A percentile compares a stretch with the other conserved stretches of the same genome.
phyloP scores from a whole-genome alignment of 495 filamentous ascomycete species.

The Melanomma pulvis-pyrius region DNA sequence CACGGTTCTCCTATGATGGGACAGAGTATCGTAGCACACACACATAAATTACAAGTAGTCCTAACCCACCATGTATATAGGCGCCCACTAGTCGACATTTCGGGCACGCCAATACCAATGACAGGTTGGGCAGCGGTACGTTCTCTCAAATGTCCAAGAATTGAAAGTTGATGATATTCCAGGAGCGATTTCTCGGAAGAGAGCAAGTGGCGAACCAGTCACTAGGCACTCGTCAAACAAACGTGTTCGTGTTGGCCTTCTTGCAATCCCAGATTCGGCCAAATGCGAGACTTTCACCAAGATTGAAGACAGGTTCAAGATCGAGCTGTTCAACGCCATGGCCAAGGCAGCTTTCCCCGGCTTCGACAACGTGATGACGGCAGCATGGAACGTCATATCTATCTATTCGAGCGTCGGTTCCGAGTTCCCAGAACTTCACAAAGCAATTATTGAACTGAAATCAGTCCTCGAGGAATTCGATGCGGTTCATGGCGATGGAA shows the following conservation, averaged over 20 bases:
- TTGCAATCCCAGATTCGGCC: conserved; percentile 1
- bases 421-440: conserved; percentile 17
- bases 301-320: conserved; percentile 17
- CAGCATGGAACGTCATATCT: conserved; percentile 22
- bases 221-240: conserved; percentile 15
- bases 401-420: conserved; percentile 10
- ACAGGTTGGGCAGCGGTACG: neutral
- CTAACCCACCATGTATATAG: neutral
- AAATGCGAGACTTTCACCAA: conserved; percentile 12
- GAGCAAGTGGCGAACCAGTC: conserved; percentile 6
- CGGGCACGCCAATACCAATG: neutral
- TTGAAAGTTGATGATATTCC: neutral
- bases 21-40: too few species aligned
- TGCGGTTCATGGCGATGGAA: neutral
- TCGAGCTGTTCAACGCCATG: conserved; percentile 15
- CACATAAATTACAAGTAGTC: neutral
- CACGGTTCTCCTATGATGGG: neutral
- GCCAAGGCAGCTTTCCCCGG: conserved; percentile 12
- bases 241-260: conserved; percentile 10
- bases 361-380: conserved; percentile 25
- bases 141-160: neutral
- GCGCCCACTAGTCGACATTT: neutral
- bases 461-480: conserved; percentile 13
- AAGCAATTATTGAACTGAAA: conserved; percentile 10
- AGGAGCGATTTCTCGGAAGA: neutral